Conservation (phyloP, 257 asterid genomes). For the Solanum sejunctum region DNA sequence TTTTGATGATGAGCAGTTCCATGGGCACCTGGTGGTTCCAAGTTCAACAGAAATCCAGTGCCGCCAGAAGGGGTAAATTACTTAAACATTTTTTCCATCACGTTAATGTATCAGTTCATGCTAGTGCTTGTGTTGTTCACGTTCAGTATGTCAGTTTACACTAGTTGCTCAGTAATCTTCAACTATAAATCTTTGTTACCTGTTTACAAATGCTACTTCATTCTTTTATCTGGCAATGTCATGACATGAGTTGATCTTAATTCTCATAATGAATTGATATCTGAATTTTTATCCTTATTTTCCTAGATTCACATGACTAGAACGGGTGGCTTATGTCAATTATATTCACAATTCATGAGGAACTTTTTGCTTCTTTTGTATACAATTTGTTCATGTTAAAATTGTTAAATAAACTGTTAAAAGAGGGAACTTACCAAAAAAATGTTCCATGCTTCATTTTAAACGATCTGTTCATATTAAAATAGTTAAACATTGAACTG, state of each 20-base stretch:
- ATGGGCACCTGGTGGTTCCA: slow-evolving; percentile 99
- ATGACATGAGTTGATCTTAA: background rate
- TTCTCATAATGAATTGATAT: background rate
- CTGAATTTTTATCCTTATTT: background rate
- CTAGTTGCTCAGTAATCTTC: background rate
- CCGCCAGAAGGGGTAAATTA: slow-evolving; percentile 87
- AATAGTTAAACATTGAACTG: background rate
- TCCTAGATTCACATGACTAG: background rate
- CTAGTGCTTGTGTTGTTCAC: background rate
- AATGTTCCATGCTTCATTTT: background rate
- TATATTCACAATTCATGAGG: background rate
- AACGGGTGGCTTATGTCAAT: background rate
- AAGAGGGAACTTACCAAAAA: background rate
- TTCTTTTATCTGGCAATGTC: background rate
- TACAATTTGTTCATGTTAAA: background rate
- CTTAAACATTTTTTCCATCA: background rate
- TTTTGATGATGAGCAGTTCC: slow-evolving; percentile 52
- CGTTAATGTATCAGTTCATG: background rate
- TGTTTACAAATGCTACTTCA: background rate
- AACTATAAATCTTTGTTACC: background rate
- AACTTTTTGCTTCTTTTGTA: background rate
- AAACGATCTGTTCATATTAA: background rate
- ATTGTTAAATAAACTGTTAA: background rate
- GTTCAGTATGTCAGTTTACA: background rate
- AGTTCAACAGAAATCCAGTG: slow-evolving; percentile 81